Base-by-base conservation (phyloP, 1,284 basidiomycete genomes). In the Cryptococcus amylolentus region DNA sequence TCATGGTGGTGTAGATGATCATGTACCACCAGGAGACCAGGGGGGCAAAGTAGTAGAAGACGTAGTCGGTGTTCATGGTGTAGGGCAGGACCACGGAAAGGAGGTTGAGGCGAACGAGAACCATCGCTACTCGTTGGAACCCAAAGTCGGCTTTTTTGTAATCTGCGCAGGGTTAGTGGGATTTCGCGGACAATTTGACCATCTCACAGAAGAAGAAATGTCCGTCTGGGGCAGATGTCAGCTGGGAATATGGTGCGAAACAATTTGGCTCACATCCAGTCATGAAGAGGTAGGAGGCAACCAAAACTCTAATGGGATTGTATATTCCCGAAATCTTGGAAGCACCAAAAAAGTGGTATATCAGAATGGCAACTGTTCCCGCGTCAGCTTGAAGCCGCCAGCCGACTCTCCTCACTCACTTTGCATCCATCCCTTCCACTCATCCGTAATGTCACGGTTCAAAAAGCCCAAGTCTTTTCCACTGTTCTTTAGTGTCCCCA, bases 361-460 rank as follows among this genome's bases (percentile, higher is more conserved):
- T 86, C 27, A 94, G 81, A 63, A 94, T 91, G 3, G 83, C 85
- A 64, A 93, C 89, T 91, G 56, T 27, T 27, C 42, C 38, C 37
- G 23, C 9, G 39, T 63, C 46, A 56, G 62, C 44, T 46, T 37
- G 38, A 26, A 47, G 27, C 31, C 23, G 0, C 35, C 40, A n/a
- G 26, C 18, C 2, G 13, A 13, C 28, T 14, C n/a, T 38, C 40
- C 23, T 10, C 45, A 79, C 86, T 57, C 70, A 90, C 89, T 82
- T 79, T 94, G 91, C 91, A 95, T 95, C 91, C 91, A 94, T 1
- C 91, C 91, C 74, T 94, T 94, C 89, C 89, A 92, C 76, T 95
- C 91, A 67, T 95, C 90, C 0, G 90, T 93, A 74, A 94, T 89
- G 52, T 92, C 89, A 52, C 91, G 82, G 68, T 91, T 93, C 64